These are phyloP conservation scores for Tolypocladium ophioglossoides DNA, from an alignment of 2,329 filamentous ascomycete species.

Conservation along the genomic window DNA sequence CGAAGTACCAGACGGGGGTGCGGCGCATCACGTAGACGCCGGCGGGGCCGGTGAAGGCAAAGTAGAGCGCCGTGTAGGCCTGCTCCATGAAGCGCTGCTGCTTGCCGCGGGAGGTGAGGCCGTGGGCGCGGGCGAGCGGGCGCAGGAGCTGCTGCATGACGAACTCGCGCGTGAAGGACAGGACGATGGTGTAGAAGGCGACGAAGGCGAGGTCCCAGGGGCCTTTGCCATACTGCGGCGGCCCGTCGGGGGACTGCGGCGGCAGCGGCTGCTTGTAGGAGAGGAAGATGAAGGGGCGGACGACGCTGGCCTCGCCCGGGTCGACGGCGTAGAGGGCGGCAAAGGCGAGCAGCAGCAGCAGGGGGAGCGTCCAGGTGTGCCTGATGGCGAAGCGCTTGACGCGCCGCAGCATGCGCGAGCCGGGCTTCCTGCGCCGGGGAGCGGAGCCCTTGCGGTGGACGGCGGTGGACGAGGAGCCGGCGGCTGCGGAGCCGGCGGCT, in stretches of 20 bases:
- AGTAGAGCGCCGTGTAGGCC: slow-evolving; percentile 88
- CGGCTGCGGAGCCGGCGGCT: slow-evolving; percentile 32
- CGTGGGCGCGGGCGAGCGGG: slow-evolving; percentile 59
- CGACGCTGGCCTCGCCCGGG: slow-evolving; percentile 66
- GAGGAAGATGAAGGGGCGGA: slow-evolving; percentile 77
- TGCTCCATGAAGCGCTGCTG: slow-evolving; percentile 94
- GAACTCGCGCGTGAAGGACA: slow-evolving; percentile 91
- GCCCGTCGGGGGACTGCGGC: slow-evolving; percentile 16
- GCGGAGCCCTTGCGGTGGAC: slow-evolving; percentile 39
- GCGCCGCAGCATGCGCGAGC: background rate
- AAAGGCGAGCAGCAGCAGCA: slow-evolving; percentile 55
- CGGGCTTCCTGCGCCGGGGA: slow-evolving; percentile 22
- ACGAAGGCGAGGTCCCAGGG: slow-evolving; percentile 78
- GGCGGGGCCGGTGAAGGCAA: slow-evolving; percentile 68
- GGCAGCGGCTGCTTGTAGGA: slow-evolving; percentile 67
- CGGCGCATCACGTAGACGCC: slow-evolving; percentile 85
- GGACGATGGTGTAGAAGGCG: slow-evolving; percentile 75
- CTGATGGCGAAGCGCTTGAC: slow-evolving; percentile 32
- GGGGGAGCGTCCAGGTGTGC: slow-evolving; percentile 55
- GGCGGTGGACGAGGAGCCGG: slow-evolving; percentile 41
- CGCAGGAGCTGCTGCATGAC: slow-evolving; percentile 84
- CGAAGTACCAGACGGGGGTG: slow-evolving; percentile 94
- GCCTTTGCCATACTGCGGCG: slow-evolving; percentile 79
- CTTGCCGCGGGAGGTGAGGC: slow-evolving; percentile 61
- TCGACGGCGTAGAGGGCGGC: slow-evolving; percentile 61